Conservation (phyloP, 2,329 filamentous ascomycete species). For the Colletotrichum sp. region DNA sequence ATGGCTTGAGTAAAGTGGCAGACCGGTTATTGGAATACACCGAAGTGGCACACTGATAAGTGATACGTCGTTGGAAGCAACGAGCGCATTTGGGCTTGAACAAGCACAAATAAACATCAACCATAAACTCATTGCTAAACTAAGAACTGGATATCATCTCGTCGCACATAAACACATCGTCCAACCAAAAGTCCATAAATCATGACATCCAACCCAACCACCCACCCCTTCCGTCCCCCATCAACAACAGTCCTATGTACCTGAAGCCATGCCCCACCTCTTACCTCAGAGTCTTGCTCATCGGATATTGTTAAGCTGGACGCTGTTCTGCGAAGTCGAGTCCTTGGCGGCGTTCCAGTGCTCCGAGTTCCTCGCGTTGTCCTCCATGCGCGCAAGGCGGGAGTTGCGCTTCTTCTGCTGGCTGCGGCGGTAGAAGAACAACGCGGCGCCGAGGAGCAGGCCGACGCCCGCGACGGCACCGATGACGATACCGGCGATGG, state of each 20-base stretch:
- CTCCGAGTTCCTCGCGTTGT: constrained; percentile 7
- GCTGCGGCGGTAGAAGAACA: constrained; percentile 16
- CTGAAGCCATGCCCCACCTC: neutral
- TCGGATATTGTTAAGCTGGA: neutral
- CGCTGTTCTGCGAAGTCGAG: constrained; percentile 14
- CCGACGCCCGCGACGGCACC: constrained; percentile 9
- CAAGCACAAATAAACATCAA: neutral
- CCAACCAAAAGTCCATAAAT: neutral
- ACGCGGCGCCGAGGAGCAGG: neutral
- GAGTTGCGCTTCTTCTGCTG: constrained; percentile 20
- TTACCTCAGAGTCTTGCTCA: neutral
- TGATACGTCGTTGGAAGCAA: neutral
- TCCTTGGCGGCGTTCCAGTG: constrained; percentile 7
- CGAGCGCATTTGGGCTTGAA: too few species aligned
- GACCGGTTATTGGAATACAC: fast-evolving
- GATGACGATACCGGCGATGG: constrained; percentile 19
- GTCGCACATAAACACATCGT: constrained; percentile 3
- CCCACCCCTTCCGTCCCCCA: too few species aligned
- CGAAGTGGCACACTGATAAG: neutral
- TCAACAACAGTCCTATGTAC: neutral
- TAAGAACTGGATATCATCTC: constrained; percentile 6
- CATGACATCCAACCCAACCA: neutral
- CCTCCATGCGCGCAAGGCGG: constrained; percentile 13
- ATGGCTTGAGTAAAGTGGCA: neutral
- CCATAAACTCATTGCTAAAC: constrained; percentile 1